phyloP scores from a whole-genome alignment of 768 basidiomycete species.

The Boletus subparvulus region DNA sequence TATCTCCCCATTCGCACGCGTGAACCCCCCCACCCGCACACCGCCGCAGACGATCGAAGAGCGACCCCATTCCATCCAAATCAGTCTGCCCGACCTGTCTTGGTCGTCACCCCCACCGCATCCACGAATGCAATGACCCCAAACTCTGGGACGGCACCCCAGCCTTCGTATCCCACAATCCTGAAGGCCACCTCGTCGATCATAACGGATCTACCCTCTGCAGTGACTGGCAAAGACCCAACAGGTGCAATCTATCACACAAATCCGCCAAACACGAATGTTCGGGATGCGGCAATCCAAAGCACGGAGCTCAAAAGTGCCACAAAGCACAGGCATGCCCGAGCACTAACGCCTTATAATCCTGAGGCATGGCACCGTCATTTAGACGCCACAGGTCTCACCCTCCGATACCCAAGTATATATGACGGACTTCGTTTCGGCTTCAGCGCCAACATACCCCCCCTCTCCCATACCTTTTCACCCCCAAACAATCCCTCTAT shows the following conservation, averaged over 20 bases:
- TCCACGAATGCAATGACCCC: not conserved
- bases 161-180: accelerated
- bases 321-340: not conserved
- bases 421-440: not conserved
- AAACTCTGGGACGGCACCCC: not conserved
- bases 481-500: not conserved
- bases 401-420: not conserved
- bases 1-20: not conserved
- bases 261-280: not conserved
- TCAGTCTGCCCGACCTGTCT: slow-evolving; percentile 1
- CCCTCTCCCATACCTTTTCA: not conserved
- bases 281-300: no score
- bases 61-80: not conserved
- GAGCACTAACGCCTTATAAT: not conserved
- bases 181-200: not conserved
- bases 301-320: not conserved
- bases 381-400: no score
- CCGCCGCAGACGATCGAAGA: not conserved
- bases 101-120: not conserved
- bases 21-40: not conserved
- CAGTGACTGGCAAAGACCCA: not conserved
- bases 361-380: not conserved
- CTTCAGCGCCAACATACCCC: not conserved
- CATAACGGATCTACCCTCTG: accelerated
- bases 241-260: not conserved